Conservation (phyloP, 176 grass and related monocot species). For the Carex pumila region DNA sequence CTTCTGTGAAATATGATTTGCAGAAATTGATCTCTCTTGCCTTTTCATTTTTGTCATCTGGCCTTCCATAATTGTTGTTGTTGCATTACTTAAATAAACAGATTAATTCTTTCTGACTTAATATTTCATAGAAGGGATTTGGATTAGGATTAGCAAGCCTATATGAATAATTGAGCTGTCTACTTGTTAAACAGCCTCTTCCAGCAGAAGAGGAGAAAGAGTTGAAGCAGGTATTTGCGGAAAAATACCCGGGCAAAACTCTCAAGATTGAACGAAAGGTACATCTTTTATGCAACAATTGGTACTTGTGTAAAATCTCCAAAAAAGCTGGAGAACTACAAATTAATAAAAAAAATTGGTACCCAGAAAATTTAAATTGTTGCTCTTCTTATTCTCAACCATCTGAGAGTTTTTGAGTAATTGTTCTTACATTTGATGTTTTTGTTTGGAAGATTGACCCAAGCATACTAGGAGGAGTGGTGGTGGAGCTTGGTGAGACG, state of each 20-base stretch:
- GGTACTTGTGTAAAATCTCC: no score
- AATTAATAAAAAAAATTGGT: not conserved
- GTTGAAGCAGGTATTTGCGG: conserved; percentile 57
- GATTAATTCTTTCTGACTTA: not conserved
- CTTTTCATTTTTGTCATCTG: not conserved
- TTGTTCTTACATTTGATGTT: not conserved
- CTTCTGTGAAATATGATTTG: not conserved
- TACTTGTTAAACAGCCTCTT: conserved; percentile 44
- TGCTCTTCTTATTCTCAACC: not conserved
- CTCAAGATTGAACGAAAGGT: conserved; percentile 85
- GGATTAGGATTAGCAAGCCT: not conserved
- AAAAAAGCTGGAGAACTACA: not conserved
- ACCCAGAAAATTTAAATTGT: not conserved
- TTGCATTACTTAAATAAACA: no score
- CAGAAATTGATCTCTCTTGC: not conserved
- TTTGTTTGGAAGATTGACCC: conserved; percentile 58
- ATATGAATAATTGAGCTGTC: not conserved
- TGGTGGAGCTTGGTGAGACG: conserved; percentile 70
- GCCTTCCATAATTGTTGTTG: no score
- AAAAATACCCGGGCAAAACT: conserved; percentile 37
- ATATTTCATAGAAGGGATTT: not conserved
- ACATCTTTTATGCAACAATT: conserved; percentile 13
- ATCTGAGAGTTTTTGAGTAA: not conserved
- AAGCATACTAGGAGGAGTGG: conserved; percentile 76
- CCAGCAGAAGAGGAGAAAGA: conserved; percentile 72